Evolutionary conservation across 1,284 basidiomycete species (phyloP).

Genomic region (Sporisorium scitamineum): DNA sequence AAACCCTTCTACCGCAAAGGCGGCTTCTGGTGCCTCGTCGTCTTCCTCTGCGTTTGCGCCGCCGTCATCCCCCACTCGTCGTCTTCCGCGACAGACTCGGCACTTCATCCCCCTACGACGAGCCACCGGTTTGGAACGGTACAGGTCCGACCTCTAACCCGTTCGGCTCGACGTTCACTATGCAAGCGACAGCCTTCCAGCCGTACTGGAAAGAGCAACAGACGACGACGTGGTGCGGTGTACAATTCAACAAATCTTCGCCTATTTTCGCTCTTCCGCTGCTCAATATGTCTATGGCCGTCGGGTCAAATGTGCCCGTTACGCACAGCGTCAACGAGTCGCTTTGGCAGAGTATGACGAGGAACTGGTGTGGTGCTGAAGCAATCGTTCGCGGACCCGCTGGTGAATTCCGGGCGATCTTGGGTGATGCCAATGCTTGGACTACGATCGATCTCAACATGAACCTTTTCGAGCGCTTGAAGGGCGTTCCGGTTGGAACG

Average conservation of each 20-base stretch:
- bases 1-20: conserved; percentile 34
- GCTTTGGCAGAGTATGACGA: conserved; percentile 32
- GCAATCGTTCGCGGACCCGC: conserved; percentile 35
- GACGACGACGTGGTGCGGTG: conserved; percentile 48
- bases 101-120: conserved; percentile 10
- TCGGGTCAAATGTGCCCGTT: conserved; percentile 4
- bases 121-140: conserved; percentile 49
- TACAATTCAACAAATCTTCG: conserved; percentile 39
- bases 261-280: conserved; percentile 47
- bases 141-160: conserved; percentile 47
- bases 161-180: conserved; percentile 45
- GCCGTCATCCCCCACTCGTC: conserved; percentile 40
- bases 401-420: conserved; percentile 27
- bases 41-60: conserved; percentile 28
- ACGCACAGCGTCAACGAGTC: conserved; percentile 12
- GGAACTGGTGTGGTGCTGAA: conserved; percentile 50
- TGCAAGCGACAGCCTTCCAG: conserved; percentile 46
- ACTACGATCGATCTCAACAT: conserved; percentile 37
- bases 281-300: conserved; percentile 40
- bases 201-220: conserved; percentile 45
- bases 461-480: conserved; percentile 33
- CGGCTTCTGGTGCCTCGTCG: conserved; percentile 30
- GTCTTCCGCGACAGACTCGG: conserved; percentile 32
- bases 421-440: conserved; percentile 41
- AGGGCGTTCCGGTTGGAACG: conserved; percentile 20